These are phyloP conservation scores for Hypocreales sp. DNA, from an alignment of 2,329 filamentous ascomycete genomes.

Conservation along the genomic window DNA sequence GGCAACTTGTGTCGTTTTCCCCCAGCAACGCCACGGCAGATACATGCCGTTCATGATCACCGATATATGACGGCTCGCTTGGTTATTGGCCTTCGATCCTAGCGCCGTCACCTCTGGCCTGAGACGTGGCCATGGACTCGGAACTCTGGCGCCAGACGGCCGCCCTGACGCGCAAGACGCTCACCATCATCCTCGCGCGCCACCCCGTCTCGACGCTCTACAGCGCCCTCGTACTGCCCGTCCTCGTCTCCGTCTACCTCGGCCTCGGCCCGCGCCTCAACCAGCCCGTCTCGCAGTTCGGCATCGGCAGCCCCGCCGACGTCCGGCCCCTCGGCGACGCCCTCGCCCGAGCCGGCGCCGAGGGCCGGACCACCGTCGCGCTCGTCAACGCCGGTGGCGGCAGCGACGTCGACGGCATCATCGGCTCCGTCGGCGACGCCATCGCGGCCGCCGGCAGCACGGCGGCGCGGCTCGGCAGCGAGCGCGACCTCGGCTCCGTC, in stretches of 20 bases:
- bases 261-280: conserved; percentile 71
- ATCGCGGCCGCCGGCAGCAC: conserved; percentile 36
- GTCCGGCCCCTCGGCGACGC: conserved; percentile 51
- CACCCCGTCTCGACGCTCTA: conserved; percentile 34
- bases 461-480: conserved; percentile 35
- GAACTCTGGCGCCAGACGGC: too few species aligned
- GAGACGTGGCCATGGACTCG: too few species aligned
- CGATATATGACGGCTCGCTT: too few species aligned
- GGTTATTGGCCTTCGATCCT: too few species aligned
- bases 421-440: conserved; percentile 42
- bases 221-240: conserved; percentile 43
- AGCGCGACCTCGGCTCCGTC: conserved; percentile 41
- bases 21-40: too few species aligned
- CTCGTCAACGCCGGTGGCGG: conserved; percentile 66
- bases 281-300: conserved; percentile 58
- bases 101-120: too few species aligned
- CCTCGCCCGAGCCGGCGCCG: conserved; percentile 35
- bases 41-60: too few species aligned
- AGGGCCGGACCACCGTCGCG: conserved; percentile 51
- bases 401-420: conserved; percentile 58
- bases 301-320: conserved; percentile 47
- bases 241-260: conserved; percentile 42
- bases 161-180: conserved; percentile 47
- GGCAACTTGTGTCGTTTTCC: too few species aligned
- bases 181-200: conserved; percentile 40